Percentiles rank a stretch among this genome's conserved stretches.
phyloP scores from a whole-genome alignment of 176 grass and related monocot species.

The Eremochloa ophiuroides region DNA sequence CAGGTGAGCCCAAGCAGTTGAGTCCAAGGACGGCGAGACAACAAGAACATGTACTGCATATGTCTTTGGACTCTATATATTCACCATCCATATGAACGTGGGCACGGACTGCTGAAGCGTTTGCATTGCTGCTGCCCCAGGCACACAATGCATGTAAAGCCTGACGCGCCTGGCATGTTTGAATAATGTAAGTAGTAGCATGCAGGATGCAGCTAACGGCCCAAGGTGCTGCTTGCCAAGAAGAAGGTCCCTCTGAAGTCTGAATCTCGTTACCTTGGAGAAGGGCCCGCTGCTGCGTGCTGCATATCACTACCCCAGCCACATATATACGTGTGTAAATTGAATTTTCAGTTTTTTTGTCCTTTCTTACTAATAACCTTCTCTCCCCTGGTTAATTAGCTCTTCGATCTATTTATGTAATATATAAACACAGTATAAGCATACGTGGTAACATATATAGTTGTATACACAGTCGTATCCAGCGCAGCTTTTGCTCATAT shows the following conservation, averaged over 20 bases:
- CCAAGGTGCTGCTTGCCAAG: not conserved
- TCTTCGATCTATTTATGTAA: no score
- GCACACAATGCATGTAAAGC: not conserved
- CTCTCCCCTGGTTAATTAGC: no score
- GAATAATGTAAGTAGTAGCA: not conserved
- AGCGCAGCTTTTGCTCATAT: no score
- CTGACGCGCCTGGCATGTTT: not conserved
- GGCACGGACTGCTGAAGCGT: not conserved
- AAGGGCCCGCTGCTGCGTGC: not conserved
- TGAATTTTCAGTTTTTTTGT: no score
- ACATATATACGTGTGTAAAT: no score
- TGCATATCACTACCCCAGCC: no score
- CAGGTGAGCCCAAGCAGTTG: slow-evolving; percentile 24
- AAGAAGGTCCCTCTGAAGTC: not conserved
- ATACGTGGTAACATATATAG: no score
- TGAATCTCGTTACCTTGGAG: not conserved
- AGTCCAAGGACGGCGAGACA: slow-evolving; percentile 24
- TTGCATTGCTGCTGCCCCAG: not conserved
- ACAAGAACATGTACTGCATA: no score
- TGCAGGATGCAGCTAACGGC: not conserved
- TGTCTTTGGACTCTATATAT: no score
- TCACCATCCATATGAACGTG: not conserved
- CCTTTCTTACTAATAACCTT: not conserved
- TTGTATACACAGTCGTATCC: no score
- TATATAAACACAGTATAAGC: no score